Evolutionary conservation across 2,329 filamentous ascomycete genomes (phyloP), one percentile per base, ranked within the genome.

Genomic region (Hymenoscyphus scutula): DNA sequence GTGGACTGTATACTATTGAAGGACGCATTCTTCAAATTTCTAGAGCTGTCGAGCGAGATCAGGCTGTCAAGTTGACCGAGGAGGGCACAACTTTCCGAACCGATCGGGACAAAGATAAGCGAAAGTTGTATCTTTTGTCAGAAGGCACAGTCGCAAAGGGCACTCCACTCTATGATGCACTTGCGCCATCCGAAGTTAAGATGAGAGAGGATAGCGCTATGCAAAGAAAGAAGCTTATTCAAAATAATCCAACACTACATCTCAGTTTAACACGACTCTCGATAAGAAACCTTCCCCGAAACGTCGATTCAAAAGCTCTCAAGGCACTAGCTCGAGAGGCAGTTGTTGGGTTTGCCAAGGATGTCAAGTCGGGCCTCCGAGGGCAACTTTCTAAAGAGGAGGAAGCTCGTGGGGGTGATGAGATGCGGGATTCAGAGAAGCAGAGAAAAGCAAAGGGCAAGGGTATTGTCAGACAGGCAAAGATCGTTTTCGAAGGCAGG

Each of bases 311-410:
- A 27, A 98, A 96, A 76, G 90, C 91, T 60, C 82, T 99, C 58
- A 99, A 99, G 76, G 89, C 91, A 51, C 84, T 99, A 54, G 95
- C 95, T 11, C 87, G 95, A 67, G 86, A 95, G 75, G 95, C 91
- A n/a, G 86, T 97, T 13, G 95, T 98, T 56, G 93, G 92, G 0
- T 99, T 99, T 72, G 93, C 95, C 48, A 89, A 83, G 65, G 95
- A 99, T 71, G 92, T 94, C 68, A 96, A 93, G 74, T 82, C 82
- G 30, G 91, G 91, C 15, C 82, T 82, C 38, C 89, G 95, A 30
- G 79, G 89, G 66, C 89, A 88, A 23, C 81, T 99, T 2, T 95
- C 91, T n/a, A 92, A 90, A 73, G 95, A 99, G 72, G 96, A 99
- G 75, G 83, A 91, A 59, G 80, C 85, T 17, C 87, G 95, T 48